Conservation (phyloP, 345 rosid genomes). For the Populus deltoides region DNA sequence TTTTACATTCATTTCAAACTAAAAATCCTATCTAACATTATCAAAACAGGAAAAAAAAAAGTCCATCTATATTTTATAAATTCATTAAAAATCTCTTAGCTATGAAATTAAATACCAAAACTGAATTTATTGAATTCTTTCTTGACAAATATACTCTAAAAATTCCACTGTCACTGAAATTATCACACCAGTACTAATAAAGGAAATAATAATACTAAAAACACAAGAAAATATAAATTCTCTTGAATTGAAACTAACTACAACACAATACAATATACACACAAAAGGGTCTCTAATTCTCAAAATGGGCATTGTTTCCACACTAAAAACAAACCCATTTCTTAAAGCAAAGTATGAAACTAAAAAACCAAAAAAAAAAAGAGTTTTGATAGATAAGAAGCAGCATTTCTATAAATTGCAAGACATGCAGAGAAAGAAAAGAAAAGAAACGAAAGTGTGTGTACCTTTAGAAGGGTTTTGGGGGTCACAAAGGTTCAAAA, state of each 20-base stretch:
- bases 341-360: neutral
- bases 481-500: neutral
- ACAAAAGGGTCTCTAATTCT: neutral
- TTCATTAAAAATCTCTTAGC: neutral
- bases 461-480: neutral
- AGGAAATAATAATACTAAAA: too few relatives aligned
- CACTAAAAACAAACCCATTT: neutral
- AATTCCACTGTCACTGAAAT: neutral
- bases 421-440: neutral
- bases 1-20: too few relatives aligned
- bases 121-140: neutral
- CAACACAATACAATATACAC: neutral
- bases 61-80: too few relatives aligned
- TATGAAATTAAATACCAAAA: neutral
- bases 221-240: neutral
- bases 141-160: neutral
- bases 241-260: neutral
- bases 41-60: too few relatives aligned
- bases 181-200: neutral
- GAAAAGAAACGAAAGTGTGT: neutral
- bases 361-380: too few relatives aligned
- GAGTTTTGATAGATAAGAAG: neutral
- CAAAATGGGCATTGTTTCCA: neutral
- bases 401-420: neutral
- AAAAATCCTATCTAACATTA: too few relatives aligned